Conservation (phyloP, 2,329 filamentous ascomycete species). For the Neofusicoccum sp. region DNA sequence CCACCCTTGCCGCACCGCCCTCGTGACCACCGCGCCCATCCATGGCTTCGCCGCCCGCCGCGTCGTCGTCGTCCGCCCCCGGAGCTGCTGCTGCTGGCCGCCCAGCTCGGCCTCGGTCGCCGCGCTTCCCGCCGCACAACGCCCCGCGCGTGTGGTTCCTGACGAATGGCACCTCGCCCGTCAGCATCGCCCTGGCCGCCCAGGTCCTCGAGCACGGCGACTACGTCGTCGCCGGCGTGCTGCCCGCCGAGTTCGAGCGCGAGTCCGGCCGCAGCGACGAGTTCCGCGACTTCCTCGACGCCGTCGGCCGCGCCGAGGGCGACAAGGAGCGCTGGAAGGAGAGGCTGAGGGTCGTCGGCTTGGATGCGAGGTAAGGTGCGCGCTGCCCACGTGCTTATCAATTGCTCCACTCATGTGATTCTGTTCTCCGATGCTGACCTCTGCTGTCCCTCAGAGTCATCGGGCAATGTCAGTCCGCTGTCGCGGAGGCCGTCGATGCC, state of each 20-base stretch:
- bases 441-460: conserved; percentile 50
- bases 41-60: conserved; percentile 11
- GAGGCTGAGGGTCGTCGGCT: conserved; percentile 65
- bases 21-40: background rate
- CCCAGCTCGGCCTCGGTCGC: conserved; percentile 40
- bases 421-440: conserved; percentile 16
- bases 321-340: conserved; percentile 80
- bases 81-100: conserved; percentile 23
- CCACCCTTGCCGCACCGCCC: background rate
- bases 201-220: conserved; percentile 89
- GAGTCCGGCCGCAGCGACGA: conserved; percentile 71
- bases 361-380: conserved; percentile 56
- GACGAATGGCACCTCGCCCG: conserved; percentile 81
- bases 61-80: background rate
- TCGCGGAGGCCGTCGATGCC: conserved; percentile 80
- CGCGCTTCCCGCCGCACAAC: conserved; percentile 62
- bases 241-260: conserved; percentile 73
- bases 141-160: conserved; percentile 89
- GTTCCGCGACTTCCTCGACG: conserved; percentile 76
- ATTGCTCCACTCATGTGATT: conserved; percentile 2
- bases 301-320: conserved; percentile 47
- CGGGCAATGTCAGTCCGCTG: conserved; percentile 77
- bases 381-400: background rate
- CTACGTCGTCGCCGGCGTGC: conserved; percentile 82
- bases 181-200: conserved; percentile 79